Evolutionary conservation across 23 red algal species (phyloP).

Genomic region (Gracilariopsis chorda): DNA sequence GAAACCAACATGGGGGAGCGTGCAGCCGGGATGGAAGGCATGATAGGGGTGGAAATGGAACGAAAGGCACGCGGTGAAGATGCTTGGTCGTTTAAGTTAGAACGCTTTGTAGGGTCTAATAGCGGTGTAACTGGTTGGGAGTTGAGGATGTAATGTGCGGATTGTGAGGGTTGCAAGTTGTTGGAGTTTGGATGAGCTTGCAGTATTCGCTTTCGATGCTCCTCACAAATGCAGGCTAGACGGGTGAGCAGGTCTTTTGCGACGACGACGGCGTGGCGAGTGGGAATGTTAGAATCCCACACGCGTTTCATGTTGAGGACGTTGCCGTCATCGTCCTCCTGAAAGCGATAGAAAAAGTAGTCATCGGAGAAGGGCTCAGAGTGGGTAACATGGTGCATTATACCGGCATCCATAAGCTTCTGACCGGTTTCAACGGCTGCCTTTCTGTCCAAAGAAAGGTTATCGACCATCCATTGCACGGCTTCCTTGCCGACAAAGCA

Average conservation of each 20-base stretch:
- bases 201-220: conserved; percentile 72
- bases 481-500: conserved; percentile 96
- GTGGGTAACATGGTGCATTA: conserved; percentile 93
- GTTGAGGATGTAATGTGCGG: neutral
- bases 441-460: conserved; percentile 48
- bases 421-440: conserved; percentile 81
- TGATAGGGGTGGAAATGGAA: neutral
- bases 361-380: conserved; percentile 87
- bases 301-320: conserved; percentile 98
- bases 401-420: conserved; percentile 86
- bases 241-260: conserved; percentile 85
- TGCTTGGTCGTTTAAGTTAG: neutral
- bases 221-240: conserved; percentile 88
- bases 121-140: neutral
- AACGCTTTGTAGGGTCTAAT: neutral
- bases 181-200: neutral
- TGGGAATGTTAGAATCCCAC: conserved; percentile 77
- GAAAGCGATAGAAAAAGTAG: conserved; percentile 95
- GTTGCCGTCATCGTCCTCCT: conserved; percentile 96
- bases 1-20: neutral
- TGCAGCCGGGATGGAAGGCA: neutral
- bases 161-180: neutral
- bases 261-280: conserved; percentile 75
- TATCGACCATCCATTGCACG: conserved; percentile 86
- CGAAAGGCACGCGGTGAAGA: neutral